Conservation (phyloP, 352 stramenopile genomes). For the Chrysophaeum taylorii region DNA sequence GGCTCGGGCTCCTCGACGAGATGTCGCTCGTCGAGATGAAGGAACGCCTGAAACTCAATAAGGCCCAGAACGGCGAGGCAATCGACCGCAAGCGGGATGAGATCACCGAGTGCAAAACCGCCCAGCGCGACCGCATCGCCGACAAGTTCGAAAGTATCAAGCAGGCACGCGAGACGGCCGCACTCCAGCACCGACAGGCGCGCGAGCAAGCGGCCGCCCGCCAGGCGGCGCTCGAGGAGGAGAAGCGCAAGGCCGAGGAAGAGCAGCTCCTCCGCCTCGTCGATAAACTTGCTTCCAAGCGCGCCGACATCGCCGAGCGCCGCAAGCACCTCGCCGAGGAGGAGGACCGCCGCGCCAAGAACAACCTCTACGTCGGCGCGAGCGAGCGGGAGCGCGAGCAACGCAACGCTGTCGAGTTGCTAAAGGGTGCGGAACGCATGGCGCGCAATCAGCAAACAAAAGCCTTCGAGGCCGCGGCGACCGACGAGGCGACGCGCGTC, state of each 20-base stretch:
- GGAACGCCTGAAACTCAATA: slow-evolving; percentile 40
- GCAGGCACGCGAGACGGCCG: slow-evolving; percentile 51
- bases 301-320: no score
- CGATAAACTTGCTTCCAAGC: no score
- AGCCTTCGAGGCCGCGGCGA: slow-evolving; percentile 10
- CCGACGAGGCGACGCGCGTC: slow-evolving; percentile 23
- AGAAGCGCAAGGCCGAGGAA: slow-evolving; percentile 26
- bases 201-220: slow-evolving; percentile 43
- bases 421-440: background rate
- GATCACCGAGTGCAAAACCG: slow-evolving; percentile 55
- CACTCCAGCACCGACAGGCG: slow-evolving; percentile 48
- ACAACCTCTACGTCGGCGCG: slow-evolving; percentile 8
- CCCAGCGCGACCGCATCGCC: slow-evolving; percentile 49
- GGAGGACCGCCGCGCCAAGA: slow-evolving; percentile 24
- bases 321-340: slow-evolving; percentile 43
- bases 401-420: slow-evolving; percentile 15
- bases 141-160: slow-evolving; percentile 63
- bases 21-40: slow-evolving; percentile 70
- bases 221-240: slow-evolving; percentile 49
- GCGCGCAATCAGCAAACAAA: background rate
- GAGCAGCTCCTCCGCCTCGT: slow-evolving; percentile 47
- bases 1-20: slow-evolving; percentile 71
- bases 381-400: slow-evolving; percentile 16
- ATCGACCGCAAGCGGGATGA: slow-evolving; percentile 58
- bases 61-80: no score